These are phyloP conservation scores for Suillus weaverae DNA, from an alignment of 768 basidiomycete genomes.

Conservation along the genomic window DNA sequence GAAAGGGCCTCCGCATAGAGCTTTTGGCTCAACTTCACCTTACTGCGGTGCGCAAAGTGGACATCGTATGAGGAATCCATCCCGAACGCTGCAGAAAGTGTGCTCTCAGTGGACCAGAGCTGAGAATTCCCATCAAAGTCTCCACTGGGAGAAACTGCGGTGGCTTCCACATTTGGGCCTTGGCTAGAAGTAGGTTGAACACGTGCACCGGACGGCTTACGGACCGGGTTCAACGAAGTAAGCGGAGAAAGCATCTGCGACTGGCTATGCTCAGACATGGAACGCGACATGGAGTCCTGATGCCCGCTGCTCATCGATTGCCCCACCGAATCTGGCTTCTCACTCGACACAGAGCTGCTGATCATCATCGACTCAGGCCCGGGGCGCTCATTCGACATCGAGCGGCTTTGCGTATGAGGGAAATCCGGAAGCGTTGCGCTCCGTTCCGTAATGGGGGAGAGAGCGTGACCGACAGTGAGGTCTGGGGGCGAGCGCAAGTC, in stretches of 20 bases:
- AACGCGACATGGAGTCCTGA: slow-evolving; percentile 1
- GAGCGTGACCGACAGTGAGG: slow-evolving; percentile 26
- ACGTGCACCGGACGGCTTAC: too few relatives aligned
- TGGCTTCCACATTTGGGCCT: too few relatives aligned
- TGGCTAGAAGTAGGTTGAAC: too few relatives aligned
- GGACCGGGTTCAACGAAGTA: slow-evolving; percentile 10
- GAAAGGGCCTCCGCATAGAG: too few relatives aligned
- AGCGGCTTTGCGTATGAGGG: slow-evolving; percentile 13
- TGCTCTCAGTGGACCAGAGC: not conserved
- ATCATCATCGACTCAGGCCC: slow-evolving; percentile 11
- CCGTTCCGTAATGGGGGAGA: slow-evolving; percentile 71
- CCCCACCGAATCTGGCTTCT: slow-evolving; percentile 12
- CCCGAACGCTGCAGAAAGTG: not conserved
- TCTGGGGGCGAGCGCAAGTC: slow-evolving; percentile 23
- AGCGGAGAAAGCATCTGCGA: not conserved
- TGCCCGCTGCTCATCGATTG: slow-evolving; percentile 1
- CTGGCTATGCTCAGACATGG: slow-evolving; percentile 4
- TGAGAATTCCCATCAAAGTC: not conserved
- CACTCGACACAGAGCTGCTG: slow-evolving; percentile 26
- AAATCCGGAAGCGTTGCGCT: slow-evolving; percentile 28
- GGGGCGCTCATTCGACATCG: slow-evolving; percentile 18
- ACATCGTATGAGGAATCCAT: not conserved
- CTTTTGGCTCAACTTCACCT: too few relatives aligned
- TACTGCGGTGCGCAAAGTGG: not conserved
- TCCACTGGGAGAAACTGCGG: not conserved